A percentile compares a stretch with the other conserved stretches of the same genome.
phyloP scores from a whole-genome alignment of 441 rosid genomes.

The Capsella rubella region DNA sequence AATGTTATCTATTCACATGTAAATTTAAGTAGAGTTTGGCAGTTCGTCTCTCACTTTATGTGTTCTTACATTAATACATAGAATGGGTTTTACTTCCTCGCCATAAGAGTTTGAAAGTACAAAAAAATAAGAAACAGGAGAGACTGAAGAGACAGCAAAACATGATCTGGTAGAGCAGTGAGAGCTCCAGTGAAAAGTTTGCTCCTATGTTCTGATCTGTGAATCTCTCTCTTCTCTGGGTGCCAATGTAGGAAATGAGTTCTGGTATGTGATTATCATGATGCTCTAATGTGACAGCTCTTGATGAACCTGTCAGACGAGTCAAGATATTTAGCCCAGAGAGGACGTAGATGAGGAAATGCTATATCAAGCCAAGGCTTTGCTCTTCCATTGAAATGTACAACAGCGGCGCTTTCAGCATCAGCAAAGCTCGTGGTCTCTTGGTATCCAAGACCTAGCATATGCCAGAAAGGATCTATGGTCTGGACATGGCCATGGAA shows the following conservation, averaged over 20 bases:
- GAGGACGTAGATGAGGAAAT: slow-evolving; percentile 77
- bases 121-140: slow-evolving; percentile 38
- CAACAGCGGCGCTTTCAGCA: slow-evolving; percentile 79
- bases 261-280: slow-evolving; percentile 49
- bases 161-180: slow-evolving; percentile 40
- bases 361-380: slow-evolving; percentile 99
- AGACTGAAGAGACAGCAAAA: slow-evolving; percentile 32
- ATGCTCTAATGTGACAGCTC: slow-evolving; percentile 74
- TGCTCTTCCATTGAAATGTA: slow-evolving; percentile 98
- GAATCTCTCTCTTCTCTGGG: slow-evolving; percentile 50
- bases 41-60: slow-evolving; percentile 30
- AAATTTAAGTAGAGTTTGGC: slow-evolving; percentile 48
- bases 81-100: slow-evolving; percentile 34
- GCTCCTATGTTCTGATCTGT: slow-evolving; percentile 45
- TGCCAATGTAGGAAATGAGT: slow-evolving; percentile 43
- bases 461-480: slow-evolving; percentile 91
- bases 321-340: slow-evolving; percentile 86
- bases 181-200: slow-evolving; percentile 42
- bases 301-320: slow-evolving; percentile 92
- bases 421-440: slow-evolving; percentile 64
- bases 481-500: slow-evolving; percentile 84
- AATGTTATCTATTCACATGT: slow-evolving; percentile 47
- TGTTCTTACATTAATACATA: slow-evolving; percentile 43
- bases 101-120: slow-evolving; percentile 42
- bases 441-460: slow-evolving; percentile 84